Evolutionary conservation across 2,329 filamentous ascomycete species (phyloP).

Genomic region (Trichoderma simmonsii): DNA sequence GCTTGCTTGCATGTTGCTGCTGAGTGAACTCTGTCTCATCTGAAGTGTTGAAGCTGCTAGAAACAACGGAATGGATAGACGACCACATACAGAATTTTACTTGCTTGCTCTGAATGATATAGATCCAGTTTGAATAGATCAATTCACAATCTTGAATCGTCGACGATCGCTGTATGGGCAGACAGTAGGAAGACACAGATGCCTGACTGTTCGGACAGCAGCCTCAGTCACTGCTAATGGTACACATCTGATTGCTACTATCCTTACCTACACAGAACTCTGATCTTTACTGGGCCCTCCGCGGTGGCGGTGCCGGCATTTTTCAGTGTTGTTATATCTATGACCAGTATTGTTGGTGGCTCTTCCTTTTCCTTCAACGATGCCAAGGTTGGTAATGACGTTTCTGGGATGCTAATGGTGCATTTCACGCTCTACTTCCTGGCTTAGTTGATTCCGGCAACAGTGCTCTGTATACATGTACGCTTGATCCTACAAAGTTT

Average conservation of each 20-base stretch:
- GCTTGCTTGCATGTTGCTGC: not conserved
- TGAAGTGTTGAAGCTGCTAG: not conserved
- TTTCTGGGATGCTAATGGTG: not conserved
- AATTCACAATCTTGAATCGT: not conserved
- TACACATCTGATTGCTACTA: too few relatives aligned
- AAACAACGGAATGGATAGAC: not conserved
- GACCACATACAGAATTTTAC: not conserved
- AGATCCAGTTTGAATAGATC: not conserved
- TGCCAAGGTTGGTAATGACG: not conserved
- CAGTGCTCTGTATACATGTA: not conserved
- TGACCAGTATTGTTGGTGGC: not conserved
- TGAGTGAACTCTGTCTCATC: not conserved
- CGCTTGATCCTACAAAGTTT: not conserved
- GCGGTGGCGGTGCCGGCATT: too few relatives aligned
- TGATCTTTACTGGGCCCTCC: too few relatives aligned
- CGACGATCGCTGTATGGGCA: not conserved
- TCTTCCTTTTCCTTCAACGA: not conserved
- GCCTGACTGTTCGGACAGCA: not conserved
- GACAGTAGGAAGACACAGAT: not conserved
- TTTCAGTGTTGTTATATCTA: too few relatives aligned
- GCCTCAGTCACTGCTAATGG: too few relatives aligned
- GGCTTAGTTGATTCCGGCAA: not conserved
- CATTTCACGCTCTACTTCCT: not conserved
- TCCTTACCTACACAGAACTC: too few relatives aligned
- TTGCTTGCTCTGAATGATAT: not conserved